A percentile compares a stretch with the other conserved stretches of the same genome.
These are phyloP conservation scores for Lineolata rhizophorae DNA, from an alignment of 495 filamentous ascomycete species.

Conservation along the genomic window DNA sequence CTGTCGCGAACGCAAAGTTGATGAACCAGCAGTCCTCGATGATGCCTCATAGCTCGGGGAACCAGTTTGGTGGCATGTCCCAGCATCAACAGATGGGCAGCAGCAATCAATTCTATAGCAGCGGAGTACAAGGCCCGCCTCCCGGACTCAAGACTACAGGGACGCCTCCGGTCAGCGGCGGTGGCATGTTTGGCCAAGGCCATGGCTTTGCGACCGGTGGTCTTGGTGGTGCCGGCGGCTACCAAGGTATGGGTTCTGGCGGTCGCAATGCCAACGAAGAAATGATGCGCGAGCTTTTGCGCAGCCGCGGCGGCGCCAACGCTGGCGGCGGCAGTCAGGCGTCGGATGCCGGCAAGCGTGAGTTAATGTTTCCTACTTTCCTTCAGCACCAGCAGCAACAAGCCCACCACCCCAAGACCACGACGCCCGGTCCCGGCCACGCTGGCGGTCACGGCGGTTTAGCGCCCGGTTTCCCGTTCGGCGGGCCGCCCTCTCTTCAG, in stretches of 20 bases:
- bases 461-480: slow-evolving; percentile 49
- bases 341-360: slow-evolving; percentile 70
- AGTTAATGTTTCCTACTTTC: slow-evolving; percentile 68
- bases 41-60: no score
- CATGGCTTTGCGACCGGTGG: slow-evolving; percentile 51
- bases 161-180: slow-evolving; percentile 63
- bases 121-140: slow-evolving; percentile 69
- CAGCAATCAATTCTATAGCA: slow-evolving; percentile 35
- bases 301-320: slow-evolving; percentile 27
- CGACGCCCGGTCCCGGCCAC: slow-evolving; percentile 74
- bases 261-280: slow-evolving; percentile 57
- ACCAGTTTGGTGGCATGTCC: slow-evolving; percentile 21
- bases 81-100: slow-evolving; percentile 30
- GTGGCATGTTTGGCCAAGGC: slow-evolving; percentile 54
- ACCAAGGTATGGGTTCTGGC: no score
- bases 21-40: slow-evolving; percentile 77
- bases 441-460: slow-evolving; percentile 31
- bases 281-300: slow-evolving; percentile 58
- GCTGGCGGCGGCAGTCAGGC: slow-evolving; percentile 31
- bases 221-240: slow-evolving; percentile 41
- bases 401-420: slow-evolving; percentile 46
- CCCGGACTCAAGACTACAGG: slow-evolving; percentile 88
- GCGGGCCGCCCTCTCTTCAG: slow-evolving; percentile 53
- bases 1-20: slow-evolving; percentile 60
- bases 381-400: slow-evolving; percentile 42